phyloP scores from a whole-genome alignment of 176 grass and related monocot genomes.

The Alloteropsis semialata region DNA sequence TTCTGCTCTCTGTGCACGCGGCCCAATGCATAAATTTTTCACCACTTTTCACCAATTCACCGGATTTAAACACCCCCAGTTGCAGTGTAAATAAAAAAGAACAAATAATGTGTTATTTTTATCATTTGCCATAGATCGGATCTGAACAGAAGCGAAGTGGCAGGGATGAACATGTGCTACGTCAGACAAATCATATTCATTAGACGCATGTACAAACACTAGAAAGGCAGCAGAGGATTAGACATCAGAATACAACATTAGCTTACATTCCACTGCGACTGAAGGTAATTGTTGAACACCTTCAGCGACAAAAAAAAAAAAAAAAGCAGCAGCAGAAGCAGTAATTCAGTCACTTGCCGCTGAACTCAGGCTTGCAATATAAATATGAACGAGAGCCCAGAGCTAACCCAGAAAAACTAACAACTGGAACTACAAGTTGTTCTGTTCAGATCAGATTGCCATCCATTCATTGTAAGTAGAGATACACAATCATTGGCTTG shows the following conservation, averaged over 20 bases:
- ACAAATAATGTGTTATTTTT: neutral
- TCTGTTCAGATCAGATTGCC: slow-evolving; percentile 14
- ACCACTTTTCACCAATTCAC: no score
- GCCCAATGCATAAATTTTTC: no score
- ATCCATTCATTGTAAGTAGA: slow-evolving; percentile 37
- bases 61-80: no score
- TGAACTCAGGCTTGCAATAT: slow-evolving; percentile 41
- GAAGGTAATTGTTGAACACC: slow-evolving; percentile 19
- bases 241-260: slow-evolving; percentile 19
- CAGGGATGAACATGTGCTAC: neutral
- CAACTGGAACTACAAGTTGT: slow-evolving; percentile 8
- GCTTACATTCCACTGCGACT: slow-evolving; percentile 32
- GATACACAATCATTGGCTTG: slow-evolving; percentile 17
- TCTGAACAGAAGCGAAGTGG: neutral
- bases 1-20: no score
- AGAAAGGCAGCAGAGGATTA: neutral
- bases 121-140: neutral
- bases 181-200: neutral
- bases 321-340: neutral
- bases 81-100: neutral
- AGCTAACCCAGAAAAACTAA: slow-evolving; percentile 16
- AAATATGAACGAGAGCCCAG: slow-evolving; percentile 10
- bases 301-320: slow-evolving; percentile 21
- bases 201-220: neutral
- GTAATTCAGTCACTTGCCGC: slow-evolving; percentile 4